A percentile compares a stretch with the other conserved stretches of the same genome.
Evolutionary conservation across 176 grass and related monocot species (phyloP).

Genomic region (Juncus effusus): DNA sequence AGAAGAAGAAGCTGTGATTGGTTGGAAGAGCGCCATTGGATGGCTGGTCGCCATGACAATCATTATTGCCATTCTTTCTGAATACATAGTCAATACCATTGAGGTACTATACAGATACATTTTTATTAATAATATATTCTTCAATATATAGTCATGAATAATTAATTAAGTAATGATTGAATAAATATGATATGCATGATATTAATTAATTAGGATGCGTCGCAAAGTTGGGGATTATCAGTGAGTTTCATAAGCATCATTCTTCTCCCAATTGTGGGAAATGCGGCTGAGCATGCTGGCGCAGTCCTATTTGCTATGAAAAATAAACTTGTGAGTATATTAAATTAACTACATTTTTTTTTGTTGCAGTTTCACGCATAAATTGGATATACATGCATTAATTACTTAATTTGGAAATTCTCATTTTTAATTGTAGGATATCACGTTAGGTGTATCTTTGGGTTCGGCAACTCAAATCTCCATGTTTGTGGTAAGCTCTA

Average conservation of each 20-base stretch:
- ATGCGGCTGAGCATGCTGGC: conserved; percentile 85
- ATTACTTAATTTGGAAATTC: background rate
- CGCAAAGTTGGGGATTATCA: conserved; percentile 58
- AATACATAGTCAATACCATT: conserved; percentile 87
- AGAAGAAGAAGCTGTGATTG: conserved; percentile 54
- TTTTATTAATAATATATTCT: background rate
- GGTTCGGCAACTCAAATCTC: conserved; percentile 83
- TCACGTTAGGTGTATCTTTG: conserved; percentile 75
- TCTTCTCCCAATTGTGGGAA: conserved; percentile 75
- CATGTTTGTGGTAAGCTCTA: conserved; percentile 76
- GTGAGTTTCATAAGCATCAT: conserved; percentile 85
- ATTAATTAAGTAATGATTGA: conserved; percentile 5
- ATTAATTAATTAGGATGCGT: conserved; percentile 44
- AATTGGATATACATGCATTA: conserved; percentile 6
- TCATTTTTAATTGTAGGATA: conserved; percentile 38
- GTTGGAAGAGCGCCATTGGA: conserved; percentile 48
- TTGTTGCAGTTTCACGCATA: background rate
- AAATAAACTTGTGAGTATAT: conserved; percentile 58
- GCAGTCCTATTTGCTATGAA: conserved; percentile 75
- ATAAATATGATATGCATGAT: background rate
- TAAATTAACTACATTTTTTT: conserved; percentile 3
- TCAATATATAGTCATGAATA: conserved; percentile 7
- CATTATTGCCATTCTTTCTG: conserved; percentile 66
- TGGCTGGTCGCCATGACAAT: conserved; percentile 70
- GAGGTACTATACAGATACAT: conserved; percentile 41